Conservation (phyloP, 371 early-diverging fungal genomes). For the Homolaphlyctis polyrhiza region DNA sequence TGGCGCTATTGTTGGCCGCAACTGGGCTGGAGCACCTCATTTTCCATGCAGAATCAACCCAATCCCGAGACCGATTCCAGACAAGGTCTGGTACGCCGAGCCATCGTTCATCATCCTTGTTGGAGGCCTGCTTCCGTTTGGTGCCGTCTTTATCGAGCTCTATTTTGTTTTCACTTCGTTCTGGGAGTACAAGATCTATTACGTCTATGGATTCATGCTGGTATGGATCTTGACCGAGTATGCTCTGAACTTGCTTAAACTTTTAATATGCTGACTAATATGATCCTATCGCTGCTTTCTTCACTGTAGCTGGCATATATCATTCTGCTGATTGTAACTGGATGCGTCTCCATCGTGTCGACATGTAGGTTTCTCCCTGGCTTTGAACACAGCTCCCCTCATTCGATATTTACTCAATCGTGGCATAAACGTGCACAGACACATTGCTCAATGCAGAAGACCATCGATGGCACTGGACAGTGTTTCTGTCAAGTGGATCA, state of each 20-base stretch:
- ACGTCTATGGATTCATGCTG: conserved; percentile 79
- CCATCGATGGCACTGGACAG: conserved; percentile 84
- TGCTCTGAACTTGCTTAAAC: background rate
- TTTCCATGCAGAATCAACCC: conserved; percentile 82
- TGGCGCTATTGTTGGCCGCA: conserved; percentile 70
- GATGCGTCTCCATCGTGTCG: conserved; percentile 72
- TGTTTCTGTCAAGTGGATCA: conserved; percentile 73
- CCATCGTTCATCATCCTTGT: conserved; percentile 55
- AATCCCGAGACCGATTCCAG: conserved; percentile 74
- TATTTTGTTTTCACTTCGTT: conserved; percentile 82
- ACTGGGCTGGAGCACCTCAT: conserved; percentile 58
- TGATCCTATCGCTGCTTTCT: too few species aligned
- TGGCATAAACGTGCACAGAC: conserved; percentile 33
- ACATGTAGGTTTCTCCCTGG: conserved; percentile 36
- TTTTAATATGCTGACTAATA: background rate
- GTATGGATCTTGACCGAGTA: conserved; percentile 16
- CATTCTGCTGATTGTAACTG: conserved; percentile 66
- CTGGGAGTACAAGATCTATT: conserved; percentile 80
- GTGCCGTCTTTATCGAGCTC: conserved; percentile 79
- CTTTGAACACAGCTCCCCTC: background rate
- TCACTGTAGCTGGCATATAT: conserved; percentile 62
- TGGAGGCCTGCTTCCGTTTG: conserved; percentile 82
- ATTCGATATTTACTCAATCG: background rate
- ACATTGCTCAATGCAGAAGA: conserved; percentile 78
- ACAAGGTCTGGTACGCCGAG: conserved; percentile 63